Base-by-base conservation (phyloP, 495 filamentous ascomycete species). In the Neurospora sp. region DNA sequence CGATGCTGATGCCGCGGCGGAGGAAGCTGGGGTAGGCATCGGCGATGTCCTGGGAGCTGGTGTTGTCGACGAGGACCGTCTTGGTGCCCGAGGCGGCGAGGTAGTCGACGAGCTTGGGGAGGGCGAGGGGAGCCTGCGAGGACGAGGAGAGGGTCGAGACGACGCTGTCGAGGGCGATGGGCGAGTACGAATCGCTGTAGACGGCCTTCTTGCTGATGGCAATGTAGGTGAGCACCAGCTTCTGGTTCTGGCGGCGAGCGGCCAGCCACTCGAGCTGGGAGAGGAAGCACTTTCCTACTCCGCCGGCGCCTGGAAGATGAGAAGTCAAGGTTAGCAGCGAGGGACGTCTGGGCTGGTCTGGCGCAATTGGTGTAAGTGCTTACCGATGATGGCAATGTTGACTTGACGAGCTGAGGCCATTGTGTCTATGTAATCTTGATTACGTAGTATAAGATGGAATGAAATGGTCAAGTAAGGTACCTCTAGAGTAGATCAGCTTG, bases 251-350 rank as follows among this genome's bases (percentile, higher is more conserved):
- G 20, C 86, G 81, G 78, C 87, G 86, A 73, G 80, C 78, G 76
- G 89, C 84, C 20, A 92, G 85, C 20, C 76, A 75, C 72, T 83
- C 81, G 72, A 98, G 89, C 81, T 99, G 96, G 71, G 84, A 83
- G 75, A 99, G 90, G 87, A 98, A 98, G 78, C 89, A 89, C 81
- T 92, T 92, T 73, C 96, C 96, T 70, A 99, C 96, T 71, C 96
- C 95, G 76, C 96, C 96, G 75, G 91, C 92, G 75, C 96, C 96
- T 98, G 76, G 59, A 73, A 35, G 71, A 75, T 73, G 76, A 74
- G 37, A 12, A 44, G 46, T 9, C n/a, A 40, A 20, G 31, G 70
- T 73, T 41, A 74, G 70, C 41, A 70, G 31, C 39, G 3, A 71
- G 37, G 61, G 38, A 53, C 20, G 20, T 22, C 27, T 27, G 27